Evolutionary conservation across 129 eudicot species (phyloP), one percentile per base, ranked within the genome.

Genomic region (Lactuca sativa): DNA sequence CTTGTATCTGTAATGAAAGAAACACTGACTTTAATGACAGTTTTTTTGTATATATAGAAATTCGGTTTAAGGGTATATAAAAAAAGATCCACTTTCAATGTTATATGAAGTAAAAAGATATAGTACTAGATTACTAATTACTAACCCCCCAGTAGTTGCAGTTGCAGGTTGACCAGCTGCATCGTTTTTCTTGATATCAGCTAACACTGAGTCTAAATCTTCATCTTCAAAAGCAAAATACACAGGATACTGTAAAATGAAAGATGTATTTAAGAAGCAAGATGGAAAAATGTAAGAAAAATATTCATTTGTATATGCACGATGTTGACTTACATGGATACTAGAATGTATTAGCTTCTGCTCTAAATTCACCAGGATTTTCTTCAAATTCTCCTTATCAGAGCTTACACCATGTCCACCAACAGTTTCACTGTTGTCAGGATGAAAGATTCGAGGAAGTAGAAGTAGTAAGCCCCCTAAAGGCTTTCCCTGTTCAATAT

Each of bases 121-220:
- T 25, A 25, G 30, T 25, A 25, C 30, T 16, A 58, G 67, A 95
- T 21, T 21, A 21, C 21, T 16, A 58, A 70, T 11, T 44, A 90
- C 97, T 78, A 70, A 95, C 97, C 96, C 99, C 77, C 99, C 99
- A 78, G 96, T 90, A 65, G 99, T 95, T 64, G 99, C 95, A 71
- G 97, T 87, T 13, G 97, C 99, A 69, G 95, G 93, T 84, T 90
- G 99, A 72, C 97, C 99, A 73, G 83, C 77, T 31, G 86, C 96
- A 88, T 90, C 99, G 34, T 82, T 90, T 73, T 74, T 84, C 84
- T 87, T 88, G 69, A 95, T 84, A 58, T 90, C 97, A 47, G 86
- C 96, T 40, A 95, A 81, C 55, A 95, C 91, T 65, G 89, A 78
- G 64, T 83, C 82, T 48, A 95, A 67, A 66, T 85, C 66, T 7